Evolutionary conservation across 192 early-diverging fungal genomes (phyloP).

Genomic region (Dissophora globulifera): DNA sequence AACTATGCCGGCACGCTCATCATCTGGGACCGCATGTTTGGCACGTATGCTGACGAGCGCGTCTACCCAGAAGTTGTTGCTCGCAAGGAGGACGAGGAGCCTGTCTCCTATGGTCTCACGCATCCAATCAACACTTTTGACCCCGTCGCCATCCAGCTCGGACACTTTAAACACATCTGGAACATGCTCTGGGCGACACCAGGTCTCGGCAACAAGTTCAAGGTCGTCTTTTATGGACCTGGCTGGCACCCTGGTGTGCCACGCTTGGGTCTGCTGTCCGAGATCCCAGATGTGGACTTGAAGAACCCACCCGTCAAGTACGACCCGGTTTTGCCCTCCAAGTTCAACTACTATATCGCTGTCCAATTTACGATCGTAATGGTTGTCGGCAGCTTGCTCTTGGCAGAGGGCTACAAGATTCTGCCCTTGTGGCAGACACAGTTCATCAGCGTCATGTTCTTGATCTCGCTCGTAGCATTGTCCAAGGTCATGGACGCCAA

Average conservation of each 20-base stretch:
- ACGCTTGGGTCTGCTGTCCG: conserved; percentile 55
- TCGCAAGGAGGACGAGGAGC: conserved; percentile 54
- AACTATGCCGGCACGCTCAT: conserved; percentile 71
- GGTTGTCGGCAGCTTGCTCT: conserved; percentile 30
- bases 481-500: conserved; percentile 52
- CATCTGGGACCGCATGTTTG: conserved; percentile 73
- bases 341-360: conserved; percentile 55
- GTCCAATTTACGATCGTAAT: conserved; percentile 53
- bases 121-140: conserved; percentile 72
- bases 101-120: conserved; percentile 64
- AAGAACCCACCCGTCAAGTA: conserved; percentile 57
- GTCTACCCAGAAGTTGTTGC: conserved; percentile 48
- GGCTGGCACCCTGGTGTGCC: conserved; percentile 64
- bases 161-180: conserved; percentile 62
- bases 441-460: conserved; percentile 19
- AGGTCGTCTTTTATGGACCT: conserved; percentile 64
- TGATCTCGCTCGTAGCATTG: conserved; percentile 28
- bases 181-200: conserved; percentile 54
- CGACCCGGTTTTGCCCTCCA: conserved; percentile 54
- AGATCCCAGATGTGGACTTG: conserved; percentile 57
- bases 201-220: conserved; percentile 56
- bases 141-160: conserved; percentile 63
- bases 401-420: conserved; percentile 48
- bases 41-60: conserved; percentile 63
- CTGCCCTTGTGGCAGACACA: conserved; percentile 42